phyloP scores from a whole-genome alignment of 352 stramenopile genomes.

The Globisporangium cederbergense region DNA sequence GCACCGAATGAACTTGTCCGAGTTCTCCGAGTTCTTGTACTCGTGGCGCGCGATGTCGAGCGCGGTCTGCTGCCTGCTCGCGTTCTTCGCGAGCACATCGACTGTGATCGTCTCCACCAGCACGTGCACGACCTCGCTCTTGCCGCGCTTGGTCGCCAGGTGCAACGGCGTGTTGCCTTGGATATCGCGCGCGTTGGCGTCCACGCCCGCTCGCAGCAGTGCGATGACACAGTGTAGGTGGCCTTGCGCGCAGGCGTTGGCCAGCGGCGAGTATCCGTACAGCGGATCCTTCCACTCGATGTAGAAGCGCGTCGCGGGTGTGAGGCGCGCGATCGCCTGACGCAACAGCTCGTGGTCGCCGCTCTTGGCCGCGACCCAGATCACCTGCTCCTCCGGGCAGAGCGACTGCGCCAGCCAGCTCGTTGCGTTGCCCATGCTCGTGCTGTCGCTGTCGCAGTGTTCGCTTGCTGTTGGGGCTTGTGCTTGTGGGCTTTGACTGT shows the following conservation, averaged over 20 bases:
- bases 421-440: constrained; percentile 65
- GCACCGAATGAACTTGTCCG: constrained; percentile 54
- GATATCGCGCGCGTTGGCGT: constrained; percentile 55
- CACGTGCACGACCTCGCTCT: constrained; percentile 65
- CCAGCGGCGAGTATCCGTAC: constrained; percentile 63
- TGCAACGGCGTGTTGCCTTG: constrained; percentile 69
- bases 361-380: constrained; percentile 76
- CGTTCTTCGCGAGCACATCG: constrained; percentile 53
- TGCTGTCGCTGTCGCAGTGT: too few species aligned
- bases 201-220: constrained; percentile 49
- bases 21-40: constrained; percentile 36
- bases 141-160: constrained; percentile 50
- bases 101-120: constrained; percentile 50
- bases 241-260: constrained; percentile 54
- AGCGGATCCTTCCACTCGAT: constrained; percentile 68
- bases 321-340: constrained; percentile 44
- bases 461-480: not conserved
- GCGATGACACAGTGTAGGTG: constrained; percentile 58
- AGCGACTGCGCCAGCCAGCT: constrained; percentile 73
- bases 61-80: constrained; percentile 51
- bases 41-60: constrained; percentile 68
- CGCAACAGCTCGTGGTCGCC: constrained; percentile 54
- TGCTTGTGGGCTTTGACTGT: not conserved
- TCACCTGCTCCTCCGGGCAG: constrained; percentile 66
- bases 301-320: constrained; percentile 56